These are phyloP conservation scores for Fusarium falciforme DNA, from an alignment of 2,329 filamentous ascomycete genomes.

Conservation along the genomic window DNA sequence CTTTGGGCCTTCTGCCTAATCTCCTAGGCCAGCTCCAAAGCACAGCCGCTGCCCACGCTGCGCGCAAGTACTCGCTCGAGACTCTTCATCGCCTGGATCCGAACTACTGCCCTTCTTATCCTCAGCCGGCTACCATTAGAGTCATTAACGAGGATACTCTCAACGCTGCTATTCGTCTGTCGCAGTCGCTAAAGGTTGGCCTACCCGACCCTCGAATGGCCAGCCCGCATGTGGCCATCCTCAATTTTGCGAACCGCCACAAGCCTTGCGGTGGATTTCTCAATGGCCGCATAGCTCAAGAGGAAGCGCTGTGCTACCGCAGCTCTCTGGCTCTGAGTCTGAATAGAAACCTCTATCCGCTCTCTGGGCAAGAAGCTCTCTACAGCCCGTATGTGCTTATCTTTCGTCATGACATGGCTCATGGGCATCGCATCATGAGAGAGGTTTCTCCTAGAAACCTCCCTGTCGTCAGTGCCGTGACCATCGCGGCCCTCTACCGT, in stretches of 20 bases:
- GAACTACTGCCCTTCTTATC: slow-evolving; percentile 3
- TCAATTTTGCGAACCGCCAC: slow-evolving; percentile 21
- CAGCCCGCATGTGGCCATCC: neutral
- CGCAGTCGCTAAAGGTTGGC: neutral
- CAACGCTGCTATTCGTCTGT: slow-evolving; percentile 7
- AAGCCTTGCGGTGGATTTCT: slow-evolving; percentile 17
- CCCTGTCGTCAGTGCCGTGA: slow-evolving; percentile 12
- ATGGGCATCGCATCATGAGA: neutral
- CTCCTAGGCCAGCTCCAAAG: neutral
- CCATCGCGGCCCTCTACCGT: slow-evolving; percentile 5
- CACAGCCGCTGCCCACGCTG: neutral
- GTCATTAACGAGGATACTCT: slow-evolving; percentile 20
- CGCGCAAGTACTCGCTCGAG: neutral
- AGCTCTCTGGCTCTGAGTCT: slow-evolving; percentile 14
- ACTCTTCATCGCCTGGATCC: slow-evolving; percentile 7
- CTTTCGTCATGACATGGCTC: slow-evolving; percentile 11
- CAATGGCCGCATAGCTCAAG: slow-evolving; percentile 14
- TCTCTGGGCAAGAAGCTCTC: slow-evolving; percentile 13
- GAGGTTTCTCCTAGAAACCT: neutral
- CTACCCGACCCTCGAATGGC: neutral
- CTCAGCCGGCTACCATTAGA: slow-evolving; percentile 3
- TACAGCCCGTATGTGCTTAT: slow-evolving; percentile 21
- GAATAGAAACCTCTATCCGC: neutral
- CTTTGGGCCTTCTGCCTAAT: neutral
- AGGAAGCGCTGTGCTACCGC: slow-evolving; percentile 20